Evolutionary conservation across 805 yeast species (phyloP).

Genomic region (Monosporozyma aerobia): DNA sequence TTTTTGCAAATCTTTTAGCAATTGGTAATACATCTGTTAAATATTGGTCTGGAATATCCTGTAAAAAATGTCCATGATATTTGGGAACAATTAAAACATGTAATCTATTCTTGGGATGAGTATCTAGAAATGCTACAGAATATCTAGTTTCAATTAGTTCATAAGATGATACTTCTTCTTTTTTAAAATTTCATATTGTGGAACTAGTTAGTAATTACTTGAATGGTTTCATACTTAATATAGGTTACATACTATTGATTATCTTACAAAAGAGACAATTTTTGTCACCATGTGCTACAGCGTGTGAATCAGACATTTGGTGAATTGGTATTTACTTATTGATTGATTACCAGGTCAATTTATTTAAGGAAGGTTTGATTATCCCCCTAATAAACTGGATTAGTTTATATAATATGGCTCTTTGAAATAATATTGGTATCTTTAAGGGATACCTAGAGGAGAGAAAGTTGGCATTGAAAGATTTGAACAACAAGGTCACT

Average conservation of each 20-base stretch:
- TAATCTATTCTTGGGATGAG: constrained; percentile 85
- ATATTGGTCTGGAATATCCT: constrained; percentile 85
- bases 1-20: constrained; percentile 75
- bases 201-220: background rate
- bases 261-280: constrained; percentile 87
- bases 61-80: constrained; percentile 84
- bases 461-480: background rate
- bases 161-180: constrained; percentile 86
- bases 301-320: background rate
- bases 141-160: constrained; percentile 77
- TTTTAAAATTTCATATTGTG: background rate
- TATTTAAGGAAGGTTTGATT: too few relatives aligned
- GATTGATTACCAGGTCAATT: too few relatives aligned
- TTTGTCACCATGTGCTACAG: constrained; percentile 33
- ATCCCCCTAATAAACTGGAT: too few relatives aligned
- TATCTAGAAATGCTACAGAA: constrained; percentile 79
- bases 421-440: background rate
- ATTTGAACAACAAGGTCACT: background rate
- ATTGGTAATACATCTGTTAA: constrained; percentile 82
- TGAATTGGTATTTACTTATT: background rate
- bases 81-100: constrained; percentile 88
- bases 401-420: background rate
- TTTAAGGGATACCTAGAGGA: background rate
- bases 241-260: constrained; percentile 52
- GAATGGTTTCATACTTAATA: background rate